A percentile compares a stretch with the other conserved stretches of the same genome.
Evolutionary conservation across 2,329 filamentous ascomycete species (phyloP).

Genomic region (Cladosporium sphaerospermum): DNA sequence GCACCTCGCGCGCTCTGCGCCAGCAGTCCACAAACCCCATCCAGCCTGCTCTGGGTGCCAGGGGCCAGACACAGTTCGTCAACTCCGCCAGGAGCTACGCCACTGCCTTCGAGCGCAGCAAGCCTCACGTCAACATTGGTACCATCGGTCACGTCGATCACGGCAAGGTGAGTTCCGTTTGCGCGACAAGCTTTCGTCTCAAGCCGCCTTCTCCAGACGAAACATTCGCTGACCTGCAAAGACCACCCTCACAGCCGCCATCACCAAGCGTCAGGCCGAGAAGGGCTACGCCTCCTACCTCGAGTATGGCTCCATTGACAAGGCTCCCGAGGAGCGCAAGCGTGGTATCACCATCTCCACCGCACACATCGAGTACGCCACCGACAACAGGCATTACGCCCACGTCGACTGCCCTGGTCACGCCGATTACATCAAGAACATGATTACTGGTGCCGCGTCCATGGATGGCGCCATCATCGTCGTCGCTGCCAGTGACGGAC

Average conservation of each 20-base stretch:
- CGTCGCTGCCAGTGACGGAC: constrained; percentile 94
- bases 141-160: constrained; percentile 99
- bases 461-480: constrained; percentile 99
- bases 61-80: constrained; percentile 58
- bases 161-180: constrained; percentile 67
- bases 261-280: constrained; percentile 95
- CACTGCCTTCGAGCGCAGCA: constrained; percentile 71
- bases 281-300: constrained; percentile 93
- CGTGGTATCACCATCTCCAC: constrained; percentile 99
- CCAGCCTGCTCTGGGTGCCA: constrained; percentile 59
- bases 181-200: background rate
- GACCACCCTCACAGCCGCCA: constrained; percentile 97
- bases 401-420: constrained; percentile 99
- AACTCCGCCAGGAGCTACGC: constrained; percentile 60
- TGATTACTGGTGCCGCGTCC: constrained; percentile 99
- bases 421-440: constrained; percentile 99
- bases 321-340: constrained; percentile 98
- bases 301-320: constrained; percentile 97
- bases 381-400: constrained; percentile 90
- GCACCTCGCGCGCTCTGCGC: constrained; percentile 72
- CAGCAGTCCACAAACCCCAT: constrained; percentile 69
- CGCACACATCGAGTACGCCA: constrained; percentile 97
- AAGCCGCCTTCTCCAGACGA: constrained; percentile 11
- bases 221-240: constrained; percentile 36
- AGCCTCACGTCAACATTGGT: constrained; percentile 98